Base-by-base conservation (phyloP, 2,329 filamentous ascomycete genomes). In the Raffaelea arxii region DNA sequence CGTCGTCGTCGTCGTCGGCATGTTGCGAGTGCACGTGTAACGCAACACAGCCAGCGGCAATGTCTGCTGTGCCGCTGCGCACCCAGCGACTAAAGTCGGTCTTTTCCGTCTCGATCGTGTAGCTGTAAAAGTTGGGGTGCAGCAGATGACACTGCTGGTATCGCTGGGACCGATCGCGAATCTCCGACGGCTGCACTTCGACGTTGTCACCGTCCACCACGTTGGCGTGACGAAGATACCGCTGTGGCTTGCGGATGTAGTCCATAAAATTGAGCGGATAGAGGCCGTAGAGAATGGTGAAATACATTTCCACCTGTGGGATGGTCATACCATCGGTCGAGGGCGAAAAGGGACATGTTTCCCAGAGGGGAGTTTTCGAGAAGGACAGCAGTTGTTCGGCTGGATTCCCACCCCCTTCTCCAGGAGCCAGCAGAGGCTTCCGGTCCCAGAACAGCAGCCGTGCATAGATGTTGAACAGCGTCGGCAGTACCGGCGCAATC, bases 201-300 rank as follows among this genome's bases (percentile, higher is more conserved):
- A 91, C 75, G 46, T 86, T 82, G 52, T 89, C 82, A 1, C 80
- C 75, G 42, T 81, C 78, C 4, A 77, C 72, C 25, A 80, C 83
- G 52, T 86, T 78, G 36, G 83, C 78, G 56, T 84, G 82, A 41
- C 86, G 81, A 10, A 92, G 68, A 58, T 85, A 91, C 52, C 83
- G 78, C 54, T 88, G 80, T 3, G 86, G 86, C 58, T 91, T 91
- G 47, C 86, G 77, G 51, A 92, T 84, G 59, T 91, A 92, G 62
- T 83, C 84, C 77, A 88, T 84, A 55, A 92, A 88, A 59, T 91
- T 91, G 58, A 91, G 77, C 2, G 86, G 86, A 53, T 91, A 92
- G 4, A 92, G 66, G 0, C 86, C 87, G 55, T 92, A 92, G 1
- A 92, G 70, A 23, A 89, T 82, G 3, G 85, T 90, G 56, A 89